Conservation (phyloP, 768 basidiomycete genomes). For the Gelatoporia subvermispora region DNA sequence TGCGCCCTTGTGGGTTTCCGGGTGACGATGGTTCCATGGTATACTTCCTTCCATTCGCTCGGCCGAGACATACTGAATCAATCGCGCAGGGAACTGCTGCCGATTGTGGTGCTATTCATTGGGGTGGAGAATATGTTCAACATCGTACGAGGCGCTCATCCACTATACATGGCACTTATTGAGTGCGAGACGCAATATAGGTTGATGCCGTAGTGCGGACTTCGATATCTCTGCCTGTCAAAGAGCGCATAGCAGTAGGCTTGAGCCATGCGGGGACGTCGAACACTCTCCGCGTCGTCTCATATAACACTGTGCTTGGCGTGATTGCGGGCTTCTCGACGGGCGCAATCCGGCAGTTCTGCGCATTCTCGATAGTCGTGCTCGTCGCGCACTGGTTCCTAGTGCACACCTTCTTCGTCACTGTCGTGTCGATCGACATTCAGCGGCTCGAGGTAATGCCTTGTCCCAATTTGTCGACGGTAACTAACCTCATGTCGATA, state of each 20-base stretch:
- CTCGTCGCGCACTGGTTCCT: slow-evolving; percentile 97
- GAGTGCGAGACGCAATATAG: slow-evolving; percentile 32
- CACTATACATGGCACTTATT: slow-evolving; percentile 21
- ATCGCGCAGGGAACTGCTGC: slow-evolving; percentile 69
- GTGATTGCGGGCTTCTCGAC: slow-evolving; percentile 68
- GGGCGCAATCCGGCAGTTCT: slow-evolving; percentile 88
- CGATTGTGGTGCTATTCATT: slow-evolving; percentile 91
- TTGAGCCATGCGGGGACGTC: slow-evolving; percentile 86
- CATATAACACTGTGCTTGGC: slow-evolving; percentile 79
- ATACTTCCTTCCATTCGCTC: slow-evolving; percentile 23
- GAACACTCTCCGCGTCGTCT: slow-evolving; percentile 87
- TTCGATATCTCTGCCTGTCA: slow-evolving; percentile 81
- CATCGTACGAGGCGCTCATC: slow-evolving; percentile 48
- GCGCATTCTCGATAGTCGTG: slow-evolving; percentile 89
- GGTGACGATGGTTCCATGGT: slow-evolving; percentile 89
- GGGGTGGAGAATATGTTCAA: slow-evolving; percentile 98
- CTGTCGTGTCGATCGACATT: slow-evolving; percentile 92
- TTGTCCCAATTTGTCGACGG: background rate
- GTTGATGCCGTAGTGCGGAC: slow-evolving; percentile 84
- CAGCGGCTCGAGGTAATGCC: slow-evolving; percentile 77
- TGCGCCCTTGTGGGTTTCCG: slow-evolving; percentile 87
- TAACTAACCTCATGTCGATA: slow-evolving; percentile 6
- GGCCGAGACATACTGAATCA: background rate
- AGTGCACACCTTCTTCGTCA: slow-evolving; percentile 92
- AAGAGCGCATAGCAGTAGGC: slow-evolving; percentile 87